These are phyloP conservation scores for Hypericum perforatum DNA, from an alignment of 345 rosid species.

Conservation along the genomic window DNA sequence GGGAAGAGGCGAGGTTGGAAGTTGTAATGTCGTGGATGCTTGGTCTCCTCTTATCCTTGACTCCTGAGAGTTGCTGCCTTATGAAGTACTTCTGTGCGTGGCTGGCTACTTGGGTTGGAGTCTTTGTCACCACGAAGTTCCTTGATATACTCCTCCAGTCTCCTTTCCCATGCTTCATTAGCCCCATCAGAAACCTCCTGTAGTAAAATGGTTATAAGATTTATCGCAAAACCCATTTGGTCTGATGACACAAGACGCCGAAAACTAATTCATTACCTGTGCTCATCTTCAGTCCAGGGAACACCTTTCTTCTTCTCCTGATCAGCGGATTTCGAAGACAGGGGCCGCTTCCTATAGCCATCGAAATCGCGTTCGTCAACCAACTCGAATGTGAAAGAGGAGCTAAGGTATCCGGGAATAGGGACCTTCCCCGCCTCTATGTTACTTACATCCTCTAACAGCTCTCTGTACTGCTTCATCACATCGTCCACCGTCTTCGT, in stretches of 20 bases:
- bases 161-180: slow-evolving; percentile 83
- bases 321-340: slow-evolving; percentile 34
- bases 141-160: slow-evolving; percentile 96
- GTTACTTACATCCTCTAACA: slow-evolving; percentile 55
- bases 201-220: not conserved
- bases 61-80: slow-evolving; percentile 65
- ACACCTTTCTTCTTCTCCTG: slow-evolving; percentile 87
- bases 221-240: too few relatives aligned
- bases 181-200: slow-evolving; percentile 79
- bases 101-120: slow-evolving; percentile 97
- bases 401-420: slow-evolving; percentile 48
- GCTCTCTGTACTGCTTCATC: slow-evolving; percentile 51
- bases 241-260: not conserved
- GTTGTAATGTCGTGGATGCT: slow-evolving; percentile 93
- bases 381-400: slow-evolving; percentile 35
- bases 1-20: slow-evolving; percentile 27
- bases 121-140: slow-evolving; percentile 71
- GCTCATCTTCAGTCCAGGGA: slow-evolving; percentile 99
- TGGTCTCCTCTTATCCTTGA: slow-evolving; percentile 80
- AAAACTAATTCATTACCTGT: slow-evolving; percentile 39
- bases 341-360: slow-evolving; percentile 41
- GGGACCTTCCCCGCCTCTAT: slow-evolving; percentile 75
- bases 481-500: slow-evolving; percentile 69
- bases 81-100: slow-evolving; percentile 97
- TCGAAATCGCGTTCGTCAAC: slow-evolving; percentile 25